Evolutionary conservation across 2,329 filamentous ascomycete genomes (phyloP).

Genomic region (Aspergillus puulaauensis): DNA sequence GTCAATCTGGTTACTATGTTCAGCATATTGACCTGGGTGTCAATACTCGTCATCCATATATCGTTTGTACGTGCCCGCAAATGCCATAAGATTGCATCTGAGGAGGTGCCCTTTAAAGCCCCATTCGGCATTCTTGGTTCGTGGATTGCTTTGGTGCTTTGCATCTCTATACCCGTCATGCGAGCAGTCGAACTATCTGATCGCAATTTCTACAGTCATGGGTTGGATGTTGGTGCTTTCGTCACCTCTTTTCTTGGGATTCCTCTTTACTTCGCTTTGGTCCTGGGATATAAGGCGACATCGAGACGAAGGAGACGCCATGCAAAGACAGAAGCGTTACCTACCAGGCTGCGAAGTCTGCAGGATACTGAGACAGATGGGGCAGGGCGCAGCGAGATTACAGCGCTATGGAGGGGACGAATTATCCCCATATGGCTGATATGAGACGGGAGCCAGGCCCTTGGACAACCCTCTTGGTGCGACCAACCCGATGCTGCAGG

Average conservation of each 20-base stretch:
- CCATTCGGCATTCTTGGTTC: conserved; percentile 71
- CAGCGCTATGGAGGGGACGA: conserved; percentile 1
- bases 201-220: conserved; percentile 43
- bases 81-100: conserved; percentile 58
- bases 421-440: conserved; percentile 11
- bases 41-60: conserved; percentile 66
- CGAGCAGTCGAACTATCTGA: conserved; percentile 75
- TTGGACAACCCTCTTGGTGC: background rate
- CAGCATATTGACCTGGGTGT: conserved; percentile 65
- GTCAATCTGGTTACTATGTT: conserved; percentile 67
- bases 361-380: background rate
- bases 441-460: background rate
- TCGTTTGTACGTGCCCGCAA: conserved; percentile 62
- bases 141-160: conserved; percentile 65
- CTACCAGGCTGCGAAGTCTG: conserved; percentile 50
- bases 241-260: conserved; percentile 75
- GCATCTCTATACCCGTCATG: conserved; percentile 70
- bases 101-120: conserved; percentile 61
- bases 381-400: background rate
- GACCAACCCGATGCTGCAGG: background rate
- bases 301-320: conserved; percentile 50
- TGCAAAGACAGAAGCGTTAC: conserved; percentile 62
- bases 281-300: conserved; percentile 64
- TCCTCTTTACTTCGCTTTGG: conserved; percentile 67
- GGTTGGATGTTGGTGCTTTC: conserved; percentile 70